A percentile compares a stretch with the other conserved stretches of the same genome.
Conservation (phyloP, 768 basidiomycete species). For the Phylloporus sp. region DNA sequence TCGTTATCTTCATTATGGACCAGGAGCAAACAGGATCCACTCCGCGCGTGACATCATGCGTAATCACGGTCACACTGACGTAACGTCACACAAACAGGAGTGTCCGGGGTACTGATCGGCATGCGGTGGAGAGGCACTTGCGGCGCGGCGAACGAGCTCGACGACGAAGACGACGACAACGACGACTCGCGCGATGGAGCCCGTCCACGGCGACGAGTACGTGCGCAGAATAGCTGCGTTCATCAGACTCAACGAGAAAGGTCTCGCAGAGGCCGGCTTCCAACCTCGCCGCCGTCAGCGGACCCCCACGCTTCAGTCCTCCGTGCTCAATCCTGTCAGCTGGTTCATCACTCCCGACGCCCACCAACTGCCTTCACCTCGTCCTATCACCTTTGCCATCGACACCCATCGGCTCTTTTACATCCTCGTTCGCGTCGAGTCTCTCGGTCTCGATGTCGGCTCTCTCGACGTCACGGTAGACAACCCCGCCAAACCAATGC, state of each 20-base stretch:
- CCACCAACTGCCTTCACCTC: constrained; percentile 33
- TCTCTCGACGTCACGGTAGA: constrained; percentile 74
- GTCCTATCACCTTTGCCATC: constrained; percentile 61
- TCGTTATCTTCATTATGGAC: constrained; percentile 78
- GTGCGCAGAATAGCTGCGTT: constrained; percentile 64
- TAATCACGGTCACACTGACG: constrained; percentile 17
- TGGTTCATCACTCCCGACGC: constrained; percentile 43
- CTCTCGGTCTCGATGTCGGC: constrained; percentile 69
- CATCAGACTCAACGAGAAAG: constrained; percentile 66
- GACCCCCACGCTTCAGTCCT: constrained; percentile 29
- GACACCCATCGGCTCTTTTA: constrained; percentile 87
- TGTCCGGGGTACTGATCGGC: constrained; percentile 24
- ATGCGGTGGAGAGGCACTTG: constrained; percentile 18
- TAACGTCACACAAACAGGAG: constrained; percentile 16
- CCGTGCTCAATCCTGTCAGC: constrained; percentile 55
- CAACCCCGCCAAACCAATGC: constrained; percentile 71
- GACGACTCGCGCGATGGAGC: constrained; percentile 35
- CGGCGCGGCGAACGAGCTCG: constrained; percentile 11
- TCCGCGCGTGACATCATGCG: constrained; percentile 19
- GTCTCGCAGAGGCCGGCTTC: constrained; percentile 61
- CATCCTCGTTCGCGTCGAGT: constrained; percentile 81
- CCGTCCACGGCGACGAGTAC: constrained; percentile 70
- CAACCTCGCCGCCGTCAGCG: constrained; percentile 44
- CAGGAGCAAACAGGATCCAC: constrained; percentile 12
- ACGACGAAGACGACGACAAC: constrained; percentile 12